Evolutionary conservation across 2,329 filamentous ascomycete species (phyloP), one percentile per base, ranked within the genome.

Genomic region (Zopfia rhizophila): DNA sequence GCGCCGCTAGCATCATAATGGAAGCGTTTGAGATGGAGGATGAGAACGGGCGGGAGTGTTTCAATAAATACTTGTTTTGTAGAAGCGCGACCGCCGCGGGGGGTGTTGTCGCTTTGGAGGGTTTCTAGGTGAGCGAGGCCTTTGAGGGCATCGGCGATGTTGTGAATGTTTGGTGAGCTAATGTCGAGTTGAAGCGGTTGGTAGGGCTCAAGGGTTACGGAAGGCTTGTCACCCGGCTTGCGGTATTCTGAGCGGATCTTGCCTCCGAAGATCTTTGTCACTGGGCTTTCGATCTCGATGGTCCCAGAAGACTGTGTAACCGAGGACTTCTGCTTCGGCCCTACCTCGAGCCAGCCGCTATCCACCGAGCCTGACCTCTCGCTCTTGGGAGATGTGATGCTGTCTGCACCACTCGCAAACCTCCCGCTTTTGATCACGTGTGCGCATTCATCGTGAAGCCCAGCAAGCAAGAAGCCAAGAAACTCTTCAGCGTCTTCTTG

Each of bases 401-500:
- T 48, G 8, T 66, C 61, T 23, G 62, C 42, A 28, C 54, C 48
- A 32, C 60, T 63, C 7, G 63, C 64, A 7, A 65, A 57, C 32
- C 64, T 51, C 5, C 77, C 74, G 45, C 75, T 76, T 54, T 83
- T 83, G 76, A 95, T 89, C 33, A 93, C 86, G 45, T 86, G 82
- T 12, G 86, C 84, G 68, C 92, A 97, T 71, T 99, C 94, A 55
- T 97, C 92, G 61, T 97, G 92, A 23, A 99, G 83, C 35, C 91
- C 90, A 64, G 96, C 92, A 3, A 99, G 80, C 23, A 99, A 78
- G 69, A 97, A 96, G 0, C 92, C 93, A 17, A 99, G 78, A 59
- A 99, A 99, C 66, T 99, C 94, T 67, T 99, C 91, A 1, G 94
- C 94, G 75, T 99, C 94, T 77, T 99, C 93, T 70, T 99, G 94